phyloP scores from a whole-genome alignment of 139 green algal species.

The Picochlorum sp. region DNA sequence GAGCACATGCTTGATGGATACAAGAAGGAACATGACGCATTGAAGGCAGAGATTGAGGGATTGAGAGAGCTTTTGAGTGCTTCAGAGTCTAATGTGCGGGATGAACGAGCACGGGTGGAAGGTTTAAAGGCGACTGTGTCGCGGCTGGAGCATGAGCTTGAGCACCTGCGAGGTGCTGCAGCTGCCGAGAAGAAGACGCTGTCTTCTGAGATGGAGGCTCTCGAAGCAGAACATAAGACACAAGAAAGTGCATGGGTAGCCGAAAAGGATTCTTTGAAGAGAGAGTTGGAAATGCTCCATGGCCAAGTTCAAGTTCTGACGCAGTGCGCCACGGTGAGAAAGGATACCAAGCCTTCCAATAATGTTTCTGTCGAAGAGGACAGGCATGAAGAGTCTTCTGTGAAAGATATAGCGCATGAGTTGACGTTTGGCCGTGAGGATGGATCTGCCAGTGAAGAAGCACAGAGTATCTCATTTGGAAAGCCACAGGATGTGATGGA shows the following conservation, averaged over 20 bases:
- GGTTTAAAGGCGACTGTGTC: not conserved
- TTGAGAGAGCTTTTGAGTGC: not conserved
- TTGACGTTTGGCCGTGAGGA: not conserved
- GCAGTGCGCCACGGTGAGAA: not conserved
- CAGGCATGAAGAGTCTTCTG: not conserved
- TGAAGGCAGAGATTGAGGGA: not conserved
- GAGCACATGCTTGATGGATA: not conserved
- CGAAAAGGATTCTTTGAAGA: not conserved
- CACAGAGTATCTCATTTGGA: not conserved
- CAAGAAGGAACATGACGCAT: not conserved
- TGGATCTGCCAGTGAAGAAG: not conserved
- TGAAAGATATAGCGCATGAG: not conserved
- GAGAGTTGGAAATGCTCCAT: conserved; percentile 4
- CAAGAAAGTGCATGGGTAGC: not conserved
- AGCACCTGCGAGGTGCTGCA: not conserved
- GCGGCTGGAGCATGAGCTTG: not conserved
- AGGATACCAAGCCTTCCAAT: not conserved
- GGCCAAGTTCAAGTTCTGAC: not conserved
- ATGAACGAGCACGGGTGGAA: conserved; percentile 1
- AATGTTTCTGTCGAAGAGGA: not conserved
- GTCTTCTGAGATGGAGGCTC: not conserved
- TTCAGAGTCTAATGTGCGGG: not conserved
- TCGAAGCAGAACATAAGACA: not conserved
- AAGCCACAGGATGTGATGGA: not conserved
- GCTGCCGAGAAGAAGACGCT: not conserved